phyloP scores from a whole-genome alignment of 1,284 basidiomycete species.

The Kwoniella shivajii region DNA sequence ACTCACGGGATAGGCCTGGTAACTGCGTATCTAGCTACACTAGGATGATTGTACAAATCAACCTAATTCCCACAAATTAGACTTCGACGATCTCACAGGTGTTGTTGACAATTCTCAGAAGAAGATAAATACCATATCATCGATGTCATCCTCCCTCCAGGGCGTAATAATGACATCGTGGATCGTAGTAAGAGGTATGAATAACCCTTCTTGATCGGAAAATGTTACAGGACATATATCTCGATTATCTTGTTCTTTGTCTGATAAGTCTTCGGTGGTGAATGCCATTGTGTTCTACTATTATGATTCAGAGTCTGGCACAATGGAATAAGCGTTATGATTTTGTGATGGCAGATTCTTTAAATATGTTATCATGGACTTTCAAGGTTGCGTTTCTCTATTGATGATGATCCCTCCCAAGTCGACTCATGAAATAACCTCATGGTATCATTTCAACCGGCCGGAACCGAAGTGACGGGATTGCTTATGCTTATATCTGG shows the following conservation, averaged over 20 bases:
- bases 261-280: background rate
- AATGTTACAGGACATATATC: background rate
- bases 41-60: background rate
- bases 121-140: conserved; percentile 9
- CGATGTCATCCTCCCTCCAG: conserved; percentile 12
- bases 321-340: no score
- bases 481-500: no score
- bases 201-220: background rate
- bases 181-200: background rate
- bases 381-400: no score
- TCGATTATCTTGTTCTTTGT: background rate
- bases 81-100: background rate
- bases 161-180: conserved; percentile 7
- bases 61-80: background rate
- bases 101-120: background rate
- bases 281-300: no score
- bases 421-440: no score
- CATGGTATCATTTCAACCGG: no score
- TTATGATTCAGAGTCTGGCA: no score
- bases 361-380: no score
- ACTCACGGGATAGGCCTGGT: background rate
- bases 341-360: no score
- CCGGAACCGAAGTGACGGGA: no score
- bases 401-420: no score
- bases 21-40: background rate